Evolutionary conservation across 106 monocot species (phyloP).

Genomic region (Allium cepa): DNA sequence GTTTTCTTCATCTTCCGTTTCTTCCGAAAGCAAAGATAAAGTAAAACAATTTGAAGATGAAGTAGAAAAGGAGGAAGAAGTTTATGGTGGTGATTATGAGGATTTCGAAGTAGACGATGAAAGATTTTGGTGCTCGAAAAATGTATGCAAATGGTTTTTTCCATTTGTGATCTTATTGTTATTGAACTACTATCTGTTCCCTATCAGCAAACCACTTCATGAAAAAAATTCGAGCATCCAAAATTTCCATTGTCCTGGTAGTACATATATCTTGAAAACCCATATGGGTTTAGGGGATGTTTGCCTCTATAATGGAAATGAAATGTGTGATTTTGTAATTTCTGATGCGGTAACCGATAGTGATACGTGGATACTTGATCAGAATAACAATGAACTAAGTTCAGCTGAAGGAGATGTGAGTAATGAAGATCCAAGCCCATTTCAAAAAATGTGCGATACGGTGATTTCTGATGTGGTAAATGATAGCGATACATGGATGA

Average conservation of each 20-base stretch:
- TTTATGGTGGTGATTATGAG: background rate
- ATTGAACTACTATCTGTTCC: background rate
- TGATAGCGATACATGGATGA: no score
- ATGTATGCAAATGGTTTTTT: constrained; percentile 6
- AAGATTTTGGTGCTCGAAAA: background rate
- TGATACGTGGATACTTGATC: no score
- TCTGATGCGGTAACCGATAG: background rate
- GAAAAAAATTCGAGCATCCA: background rate
- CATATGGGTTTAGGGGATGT: constrained; percentile 1
- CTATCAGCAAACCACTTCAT: background rate
- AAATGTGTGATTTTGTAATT: background rate
- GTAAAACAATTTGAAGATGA: background rate
- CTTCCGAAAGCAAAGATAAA: background rate
- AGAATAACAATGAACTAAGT: no score
- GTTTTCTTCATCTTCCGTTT: constrained; percentile 2
- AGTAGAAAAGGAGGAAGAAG: background rate
- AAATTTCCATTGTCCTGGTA: background rate
- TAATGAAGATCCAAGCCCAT: no score
- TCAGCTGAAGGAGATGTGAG: no score
- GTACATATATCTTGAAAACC: constrained; percentile 11
- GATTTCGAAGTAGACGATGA: constrained; percentile 4
- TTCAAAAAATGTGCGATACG: no score
- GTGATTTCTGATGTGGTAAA: no score
- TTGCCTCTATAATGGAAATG: background rate
- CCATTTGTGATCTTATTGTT: constrained; percentile 4